Evolutionary conservation across 495 filamentous ascomycete genomes (phyloP).

Genomic region (Apiosordaria backusii): DNA sequence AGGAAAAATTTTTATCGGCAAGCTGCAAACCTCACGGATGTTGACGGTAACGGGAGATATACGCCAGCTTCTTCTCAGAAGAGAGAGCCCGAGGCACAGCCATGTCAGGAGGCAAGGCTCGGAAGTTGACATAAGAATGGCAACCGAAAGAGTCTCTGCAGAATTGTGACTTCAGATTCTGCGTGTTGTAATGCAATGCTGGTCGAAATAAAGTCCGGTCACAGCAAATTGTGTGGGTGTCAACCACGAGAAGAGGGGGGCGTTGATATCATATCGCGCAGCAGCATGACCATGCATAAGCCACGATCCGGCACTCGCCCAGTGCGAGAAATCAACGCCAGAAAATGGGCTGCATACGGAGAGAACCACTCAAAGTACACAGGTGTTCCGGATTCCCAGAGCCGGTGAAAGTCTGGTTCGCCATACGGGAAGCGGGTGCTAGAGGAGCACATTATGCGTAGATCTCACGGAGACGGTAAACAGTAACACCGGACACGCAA

Average conservation of each 20-base stretch:
- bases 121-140: not conserved
- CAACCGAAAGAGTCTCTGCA: not conserved
- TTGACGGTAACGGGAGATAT: not conserved
- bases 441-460: not conserved
- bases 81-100: not conserved
- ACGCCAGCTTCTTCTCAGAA: not conserved
- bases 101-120: not conserved
- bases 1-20: not conserved
- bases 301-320: slow-evolving; percentile 27
- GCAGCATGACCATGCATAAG: slow-evolving; percentile 7
- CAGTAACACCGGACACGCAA: not conserved
- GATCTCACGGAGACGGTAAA: not conserved
- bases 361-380: not conserved
- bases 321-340: slow-evolving; percentile 29
- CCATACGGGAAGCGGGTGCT: not conserved
- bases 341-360: not conserved
- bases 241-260: not conserved
- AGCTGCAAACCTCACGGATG: not conserved
- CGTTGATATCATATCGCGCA: not conserved
- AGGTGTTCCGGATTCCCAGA: not conserved
- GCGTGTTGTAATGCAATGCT: not conserved
- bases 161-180: not conserved
- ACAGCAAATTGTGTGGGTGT: not conserved
- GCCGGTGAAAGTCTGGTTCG: not conserved
- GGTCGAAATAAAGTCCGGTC: not conserved